phyloP scores from a whole-genome alignment of 2,329 filamentous ascomycete genomes.

The Dactylellina parvicollis region DNA sequence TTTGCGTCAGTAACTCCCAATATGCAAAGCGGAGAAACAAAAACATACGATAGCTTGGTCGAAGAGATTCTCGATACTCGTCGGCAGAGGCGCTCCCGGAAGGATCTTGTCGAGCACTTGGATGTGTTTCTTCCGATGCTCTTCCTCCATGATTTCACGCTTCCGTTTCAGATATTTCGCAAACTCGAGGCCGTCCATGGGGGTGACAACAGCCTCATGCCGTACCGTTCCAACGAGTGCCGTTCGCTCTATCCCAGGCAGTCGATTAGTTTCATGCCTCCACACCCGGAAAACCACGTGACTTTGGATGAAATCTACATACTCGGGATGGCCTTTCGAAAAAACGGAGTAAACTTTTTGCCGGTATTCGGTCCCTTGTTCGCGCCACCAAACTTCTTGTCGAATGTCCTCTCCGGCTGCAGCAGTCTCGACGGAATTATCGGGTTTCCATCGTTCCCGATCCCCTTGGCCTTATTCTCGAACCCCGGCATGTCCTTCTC shows the following conservation, averaged over 20 bases:
- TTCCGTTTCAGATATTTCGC: slow-evolving; percentile 61
- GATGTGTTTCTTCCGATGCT: slow-evolving; percentile 65
- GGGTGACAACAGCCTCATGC: slow-evolving; percentile 68
- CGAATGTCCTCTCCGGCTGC: slow-evolving; percentile 56
- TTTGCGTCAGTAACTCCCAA: slow-evolving; percentile 12
- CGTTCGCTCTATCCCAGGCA: slow-evolving; percentile 73
- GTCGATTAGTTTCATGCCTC: not conserved
- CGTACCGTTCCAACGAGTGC: slow-evolving; percentile 76
- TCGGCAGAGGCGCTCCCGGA: slow-evolving; percentile 62
- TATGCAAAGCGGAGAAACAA: not conserved
- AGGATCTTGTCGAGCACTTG: slow-evolving; percentile 67
- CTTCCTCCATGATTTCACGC: slow-evolving; percentile 64
- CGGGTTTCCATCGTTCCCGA: slow-evolving; percentile 60
- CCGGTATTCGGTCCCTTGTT: slow-evolving; percentile 2
- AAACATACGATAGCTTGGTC: slow-evolving; percentile 11
- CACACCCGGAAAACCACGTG: not conserved
- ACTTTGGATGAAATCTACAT: slow-evolving; percentile 60
- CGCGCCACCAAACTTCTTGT: slow-evolving; percentile 51
- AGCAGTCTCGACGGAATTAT: slow-evolving; percentile 57
- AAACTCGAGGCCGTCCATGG: slow-evolving; percentile 62
- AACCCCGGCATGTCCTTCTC: slow-evolving; percentile 90
- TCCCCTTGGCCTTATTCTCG: slow-evolving; percentile 61
- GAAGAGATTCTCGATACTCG: slow-evolving; percentile 39
- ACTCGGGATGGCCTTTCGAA: slow-evolving; percentile 79
- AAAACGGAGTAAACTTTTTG: slow-evolving; percentile 71